Conservation (phyloP, 75 land plant genomes). For the Selaginella moellendorffii region DNA sequence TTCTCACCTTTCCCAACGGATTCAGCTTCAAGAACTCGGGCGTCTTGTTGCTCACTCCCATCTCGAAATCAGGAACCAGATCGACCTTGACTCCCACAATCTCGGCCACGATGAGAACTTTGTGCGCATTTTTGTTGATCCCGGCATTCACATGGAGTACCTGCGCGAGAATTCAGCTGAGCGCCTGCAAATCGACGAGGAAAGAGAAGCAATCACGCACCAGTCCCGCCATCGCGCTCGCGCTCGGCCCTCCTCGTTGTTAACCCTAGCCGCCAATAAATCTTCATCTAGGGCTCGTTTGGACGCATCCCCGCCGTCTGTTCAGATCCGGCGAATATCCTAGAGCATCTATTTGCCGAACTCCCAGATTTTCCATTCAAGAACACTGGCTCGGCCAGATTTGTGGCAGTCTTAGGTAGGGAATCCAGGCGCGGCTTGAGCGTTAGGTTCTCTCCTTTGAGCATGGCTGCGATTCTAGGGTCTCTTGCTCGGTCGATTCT, state of each 20-base stretch:
- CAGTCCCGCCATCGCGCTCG: neutral
- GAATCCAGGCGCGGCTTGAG: no score
- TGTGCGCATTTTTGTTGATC: conserved; percentile 63
- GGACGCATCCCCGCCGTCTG: neutral
- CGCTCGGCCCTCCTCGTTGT: neutral
- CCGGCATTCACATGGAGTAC: conserved; percentile 28
- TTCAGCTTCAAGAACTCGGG: conserved; percentile 83
- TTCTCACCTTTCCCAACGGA: conserved; percentile 84
- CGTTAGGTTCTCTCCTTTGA: no score
- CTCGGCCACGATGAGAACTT: conserved; percentile 81
- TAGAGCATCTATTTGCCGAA: no score
- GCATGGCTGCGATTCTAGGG: no score
- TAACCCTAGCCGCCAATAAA: neutral
- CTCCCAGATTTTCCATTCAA: no score
- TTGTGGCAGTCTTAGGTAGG: no score
- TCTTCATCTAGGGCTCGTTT: neutral
- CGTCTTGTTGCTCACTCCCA: conserved; percentile 78
- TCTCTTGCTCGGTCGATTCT: no score
- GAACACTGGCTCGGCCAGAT: no score
- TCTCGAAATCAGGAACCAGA: conserved; percentile 43
- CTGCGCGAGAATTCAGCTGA: conserved; percentile 19
- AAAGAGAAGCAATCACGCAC: neutral
- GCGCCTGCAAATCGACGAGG: neutral
- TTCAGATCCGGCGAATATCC: no score
- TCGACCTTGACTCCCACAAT: conserved; percentile 55